A percentile compares a stretch with the other conserved stretches of the same genome.
Conservation (phyloP, 2,329 filamentous ascomycete genomes). For the Pseudogymnoascus sp. region DNA sequence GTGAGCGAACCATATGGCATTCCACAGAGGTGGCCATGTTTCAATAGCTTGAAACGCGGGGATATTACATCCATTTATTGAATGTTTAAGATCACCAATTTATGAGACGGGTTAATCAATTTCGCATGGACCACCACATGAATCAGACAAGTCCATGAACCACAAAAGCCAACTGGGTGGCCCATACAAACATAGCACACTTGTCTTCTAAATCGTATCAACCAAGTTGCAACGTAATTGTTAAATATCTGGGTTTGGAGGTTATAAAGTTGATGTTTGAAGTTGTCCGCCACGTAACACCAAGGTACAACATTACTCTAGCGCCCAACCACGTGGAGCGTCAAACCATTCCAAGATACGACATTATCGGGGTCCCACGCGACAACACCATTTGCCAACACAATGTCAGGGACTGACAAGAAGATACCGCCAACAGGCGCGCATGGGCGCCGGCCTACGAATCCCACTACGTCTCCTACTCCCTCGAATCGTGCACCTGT, state of each 20-base stretch:
- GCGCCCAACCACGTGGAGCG: conserved; percentile 1
- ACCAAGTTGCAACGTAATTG: background rate
- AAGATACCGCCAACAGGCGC: conserved; percentile 6
- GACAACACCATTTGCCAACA: conserved; percentile 1
- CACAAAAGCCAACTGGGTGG: background rate
- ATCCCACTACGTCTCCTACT: background rate
- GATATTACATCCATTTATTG: conserved; percentile 6
- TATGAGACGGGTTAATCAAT: conserved; percentile 7
- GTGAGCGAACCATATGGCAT: background rate
- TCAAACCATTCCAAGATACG: conserved; percentile 1
- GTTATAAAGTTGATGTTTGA: conserved; percentile 4
- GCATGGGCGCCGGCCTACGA: background rate
- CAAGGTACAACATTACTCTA: background rate
- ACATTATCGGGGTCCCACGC: conserved; percentile 5
- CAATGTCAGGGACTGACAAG: conserved; percentile 8
- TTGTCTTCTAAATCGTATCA: background rate
- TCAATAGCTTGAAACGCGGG: background rate
- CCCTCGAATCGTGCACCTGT: background rate
- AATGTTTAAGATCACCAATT: conserved; percentile 5
- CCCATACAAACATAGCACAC: background rate
- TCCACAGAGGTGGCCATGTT: background rate
- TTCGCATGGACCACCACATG: conserved; percentile 5
- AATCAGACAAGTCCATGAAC: conserved; percentile 7
- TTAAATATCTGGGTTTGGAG: background rate
- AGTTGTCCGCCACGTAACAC: background rate